Evolutionary conservation across 75 land plant genomes (phyloP), one percentile per base, ranked within the genome.

Genomic region (Pinus taeda): DNA sequence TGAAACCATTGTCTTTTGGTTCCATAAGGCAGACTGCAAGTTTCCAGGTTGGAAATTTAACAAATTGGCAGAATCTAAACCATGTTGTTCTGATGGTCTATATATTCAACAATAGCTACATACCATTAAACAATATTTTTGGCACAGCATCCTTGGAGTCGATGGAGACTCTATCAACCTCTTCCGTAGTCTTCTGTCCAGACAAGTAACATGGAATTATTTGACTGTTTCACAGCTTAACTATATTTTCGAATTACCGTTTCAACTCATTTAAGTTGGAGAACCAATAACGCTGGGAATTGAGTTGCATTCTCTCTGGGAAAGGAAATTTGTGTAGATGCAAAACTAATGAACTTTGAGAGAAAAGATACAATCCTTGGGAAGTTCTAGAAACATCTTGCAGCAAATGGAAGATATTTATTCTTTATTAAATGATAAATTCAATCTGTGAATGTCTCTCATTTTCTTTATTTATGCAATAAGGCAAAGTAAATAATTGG

Each of bases 1-100:
- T 85, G 18, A 85, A 85, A 53, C 87, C 87, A 37, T 49, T 76
- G 15, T 58, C 74, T 30, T 75, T 81, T 75, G 87, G 87, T 71
- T 57, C 81, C 33, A 59, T 85, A 15, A 83, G 59, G 49, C 87
- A 85, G 71, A 81, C 83, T 26, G 71, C 84, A 83, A 85, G 87
- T 60, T 78, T 79, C 30, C 87, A 85, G 83, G 87, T 85, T 36
- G 13, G 15, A 66, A 37, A 67, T 67, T 49, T 39, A 39, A 67
- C 71, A 15, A 37, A 39, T 18, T 67, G 42, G 20, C n/a, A 37
- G 49, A 45, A 45, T 45, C 49, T 45, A 45, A 45, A 45, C 8
- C 49, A 45, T 45, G 49, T 45, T 45, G 8, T 45, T 45, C 6
- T 45, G 49, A 6, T 45, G 49, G 33, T 30, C 49, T 7, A 45